Conservation (phyloP, 2,329 filamentous ascomycete genomes). For the Lasiodiplodia sp. region DNA sequence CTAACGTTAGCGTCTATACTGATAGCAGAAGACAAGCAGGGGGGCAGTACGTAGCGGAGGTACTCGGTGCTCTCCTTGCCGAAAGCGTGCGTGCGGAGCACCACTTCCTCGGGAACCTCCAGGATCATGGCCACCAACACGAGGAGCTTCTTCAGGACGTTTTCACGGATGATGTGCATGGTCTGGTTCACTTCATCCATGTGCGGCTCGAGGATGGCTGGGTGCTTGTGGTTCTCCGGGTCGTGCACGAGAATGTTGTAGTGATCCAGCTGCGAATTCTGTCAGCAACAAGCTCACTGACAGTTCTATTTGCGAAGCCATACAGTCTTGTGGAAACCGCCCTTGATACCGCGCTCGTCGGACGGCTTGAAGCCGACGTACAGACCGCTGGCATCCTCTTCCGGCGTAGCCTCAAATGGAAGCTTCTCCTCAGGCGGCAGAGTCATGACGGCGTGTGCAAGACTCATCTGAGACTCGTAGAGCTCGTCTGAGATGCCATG, state of each 20-base stretch:
- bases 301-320: too few species aligned
- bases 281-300: neutral
- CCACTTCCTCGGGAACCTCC: neutral
- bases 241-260: conserved; percentile 18
- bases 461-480: conserved; percentile 13
- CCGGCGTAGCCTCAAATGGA: neutral
- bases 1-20: neutral
- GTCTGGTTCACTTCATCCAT: conserved; percentile 10
- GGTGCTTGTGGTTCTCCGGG: conserved; percentile 6
- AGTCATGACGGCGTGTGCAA: conserved; percentile 7
- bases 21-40: too few species aligned
- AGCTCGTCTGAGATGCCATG: conserved; percentile 1
- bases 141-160: conserved; percentile 9
- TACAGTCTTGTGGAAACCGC: conserved; percentile 14
- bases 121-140: conserved; percentile 16
- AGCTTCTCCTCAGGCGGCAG: neutral
- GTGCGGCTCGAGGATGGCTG: neutral
- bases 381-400: conserved; percentile 15
- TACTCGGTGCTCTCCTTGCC: conserved; percentile 13
- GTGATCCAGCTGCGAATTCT: neutral
- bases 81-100: neutral
- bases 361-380: conserved; percentile 16
- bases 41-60: conserved; percentile 4
- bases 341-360: conserved; percentile 6
- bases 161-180: conserved; percentile 10